A percentile compares a stretch with the other conserved stretches of the same genome.
These are phyloP conservation scores for Calophaca sinica DNA, from an alignment of 306 rosid genomes.

Conservation along the genomic window DNA sequence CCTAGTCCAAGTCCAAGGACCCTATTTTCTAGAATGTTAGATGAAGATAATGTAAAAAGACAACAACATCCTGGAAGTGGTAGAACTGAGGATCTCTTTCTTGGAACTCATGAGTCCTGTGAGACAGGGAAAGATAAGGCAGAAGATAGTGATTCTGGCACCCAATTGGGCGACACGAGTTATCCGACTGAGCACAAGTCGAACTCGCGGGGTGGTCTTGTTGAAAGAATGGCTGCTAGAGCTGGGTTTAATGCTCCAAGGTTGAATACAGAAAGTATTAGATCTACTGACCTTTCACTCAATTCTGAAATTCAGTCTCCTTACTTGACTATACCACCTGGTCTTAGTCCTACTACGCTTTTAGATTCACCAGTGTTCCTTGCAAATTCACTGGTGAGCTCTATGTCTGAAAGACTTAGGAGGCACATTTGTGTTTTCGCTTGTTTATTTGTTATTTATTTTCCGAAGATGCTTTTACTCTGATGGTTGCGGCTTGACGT, in stretches of 20 bases:
- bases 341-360: conserved; percentile 95
- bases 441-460: conserved; percentile 30
- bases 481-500: conserved; percentile 31
- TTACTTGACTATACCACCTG: conserved; percentile 87
- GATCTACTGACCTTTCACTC: conserved; percentile 72
- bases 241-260: conserved; percentile 98
- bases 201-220: conserved; percentile 69
- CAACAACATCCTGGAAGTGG: conserved; percentile 55
- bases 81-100: conserved; percentile 58
- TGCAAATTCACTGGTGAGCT: conserved; percentile 81
- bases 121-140: conserved; percentile 39
- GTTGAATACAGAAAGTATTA: conserved; percentile 84
- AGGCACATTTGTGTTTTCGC: neutral
- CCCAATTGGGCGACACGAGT: conserved; percentile 46
- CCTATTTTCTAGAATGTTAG: conserved; percentile 70
- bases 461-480: conserved; percentile 3
- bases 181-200: conserved; percentile 57
- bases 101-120: conserved; percentile 47
- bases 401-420: conserved; percentile 8
- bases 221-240: conserved; percentile 89
- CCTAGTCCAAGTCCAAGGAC: conserved; percentile 81
- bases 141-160: conserved; percentile 51
- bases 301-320: conserved; percentile 73
- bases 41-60: conserved; percentile 63
- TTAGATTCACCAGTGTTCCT: conserved; percentile 95